These are phyloP conservation scores for Fragaria ananassa DNA, from an alignment of 306 rosid genomes.

Conservation along the genomic window DNA sequence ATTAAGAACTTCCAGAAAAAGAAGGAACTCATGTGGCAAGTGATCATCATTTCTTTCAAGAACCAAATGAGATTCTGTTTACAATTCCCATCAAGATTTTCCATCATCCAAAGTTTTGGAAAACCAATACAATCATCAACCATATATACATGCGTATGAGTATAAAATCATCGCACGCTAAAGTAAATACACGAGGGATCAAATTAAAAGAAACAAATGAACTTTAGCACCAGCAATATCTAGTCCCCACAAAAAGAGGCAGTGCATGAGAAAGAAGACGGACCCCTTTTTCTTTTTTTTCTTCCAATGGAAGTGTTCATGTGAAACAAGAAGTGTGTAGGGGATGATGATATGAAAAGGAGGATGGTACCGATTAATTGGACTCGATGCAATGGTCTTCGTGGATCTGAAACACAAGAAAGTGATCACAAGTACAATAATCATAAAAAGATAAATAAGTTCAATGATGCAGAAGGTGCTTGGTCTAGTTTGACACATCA, in stretches of 20 bases:
- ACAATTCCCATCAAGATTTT: not conserved
- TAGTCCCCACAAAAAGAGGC: constrained; percentile 13
- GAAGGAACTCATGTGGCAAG: not conserved
- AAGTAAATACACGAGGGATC: not conserved
- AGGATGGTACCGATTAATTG: not conserved
- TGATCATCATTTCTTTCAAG: not conserved
- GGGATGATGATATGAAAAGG: constrained; percentile 14
- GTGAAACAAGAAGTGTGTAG: constrained; percentile 6
- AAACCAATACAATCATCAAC: not conserved
- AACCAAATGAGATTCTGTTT: not conserved
- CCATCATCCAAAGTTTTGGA: not conserved
- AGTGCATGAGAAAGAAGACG: not conserved
- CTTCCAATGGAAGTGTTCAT: not conserved
- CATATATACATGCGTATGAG: not conserved
- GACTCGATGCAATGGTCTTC: not conserved
- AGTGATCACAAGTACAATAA: constrained; percentile 25
- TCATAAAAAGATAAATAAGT: constrained; percentile 8
- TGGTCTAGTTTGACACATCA: constrained; percentile 17
- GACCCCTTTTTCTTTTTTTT: not conserved
- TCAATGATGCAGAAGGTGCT: constrained; percentile 29
- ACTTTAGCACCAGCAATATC: not conserved
- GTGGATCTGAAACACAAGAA: constrained; percentile 25
- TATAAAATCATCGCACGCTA: not conserved
- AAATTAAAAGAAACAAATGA: constrained; percentile 2
- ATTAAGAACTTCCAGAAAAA: not conserved